Conservation (phyloP, 805 yeast species). For the Monosporozyma aerobia region DNA sequence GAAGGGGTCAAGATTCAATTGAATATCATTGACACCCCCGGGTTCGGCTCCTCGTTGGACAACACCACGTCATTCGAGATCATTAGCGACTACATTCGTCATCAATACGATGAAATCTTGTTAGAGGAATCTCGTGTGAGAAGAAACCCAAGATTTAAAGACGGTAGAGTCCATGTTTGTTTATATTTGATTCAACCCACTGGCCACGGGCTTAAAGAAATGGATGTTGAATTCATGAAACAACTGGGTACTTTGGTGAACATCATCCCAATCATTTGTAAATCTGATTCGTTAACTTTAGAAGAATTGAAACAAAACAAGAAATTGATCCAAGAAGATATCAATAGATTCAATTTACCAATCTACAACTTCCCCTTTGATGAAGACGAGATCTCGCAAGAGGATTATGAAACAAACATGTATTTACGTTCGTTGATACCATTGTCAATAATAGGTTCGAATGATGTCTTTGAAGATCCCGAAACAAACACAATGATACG, state of each 20-base stretch:
- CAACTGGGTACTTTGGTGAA: slow-evolving; percentile 72
- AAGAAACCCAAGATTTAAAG: slow-evolving; percentile 79
- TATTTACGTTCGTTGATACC: slow-evolving; percentile 57
- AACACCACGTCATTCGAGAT: slow-evolving; percentile 58
- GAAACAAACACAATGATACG: slow-evolving; percentile 34
- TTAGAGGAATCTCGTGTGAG: slow-evolving; percentile 74
- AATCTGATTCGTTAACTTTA: slow-evolving; percentile 76
- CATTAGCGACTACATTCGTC: slow-evolving; percentile 69
- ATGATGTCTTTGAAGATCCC: slow-evolving; percentile 42
- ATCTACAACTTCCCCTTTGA: slow-evolving; percentile 66
- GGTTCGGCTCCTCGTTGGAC: slow-evolving; percentile 68
- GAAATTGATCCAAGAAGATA: slow-evolving; percentile 65
- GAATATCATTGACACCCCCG: slow-evolving; percentile 74
- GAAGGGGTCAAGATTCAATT: slow-evolving; percentile 76
- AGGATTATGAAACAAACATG: slow-evolving; percentile 55
- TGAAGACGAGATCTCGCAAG: slow-evolving; percentile 45
- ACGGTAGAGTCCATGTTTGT: slow-evolving; percentile 70
- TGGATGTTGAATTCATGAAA: slow-evolving; percentile 73
- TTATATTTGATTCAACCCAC: slow-evolving; percentile 75
- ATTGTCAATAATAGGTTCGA: slow-evolving; percentile 62
- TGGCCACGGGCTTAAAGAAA: slow-evolving; percentile 70
- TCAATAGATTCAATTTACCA: slow-evolving; percentile 60
- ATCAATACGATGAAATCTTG: slow-evolving; percentile 74
- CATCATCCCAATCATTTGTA: slow-evolving; percentile 77
- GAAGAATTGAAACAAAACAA: slow-evolving; percentile 71